phyloP scores from a whole-genome alignment of 768 basidiomycete genomes.

The Paxillus involutus region DNA sequence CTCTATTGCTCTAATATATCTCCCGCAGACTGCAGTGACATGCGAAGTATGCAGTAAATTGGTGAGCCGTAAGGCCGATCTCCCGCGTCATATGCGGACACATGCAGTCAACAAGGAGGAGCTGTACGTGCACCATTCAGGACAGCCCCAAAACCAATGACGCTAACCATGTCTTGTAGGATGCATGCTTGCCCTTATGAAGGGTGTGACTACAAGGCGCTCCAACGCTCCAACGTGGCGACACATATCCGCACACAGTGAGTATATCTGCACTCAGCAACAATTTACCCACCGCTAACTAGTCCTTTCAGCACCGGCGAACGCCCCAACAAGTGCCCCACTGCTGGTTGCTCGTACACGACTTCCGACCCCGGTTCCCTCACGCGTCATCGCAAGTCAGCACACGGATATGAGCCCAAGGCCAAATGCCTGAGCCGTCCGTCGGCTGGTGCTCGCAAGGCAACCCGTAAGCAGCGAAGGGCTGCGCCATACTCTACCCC shows the following conservation, averaged over 20 bases:
- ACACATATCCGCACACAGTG: constrained; percentile 32
- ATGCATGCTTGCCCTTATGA: constrained; percentile 21
- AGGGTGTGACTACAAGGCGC: constrained; percentile 19
- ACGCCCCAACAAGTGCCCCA: constrained; percentile 16
- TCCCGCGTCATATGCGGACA: constrained; percentile 25
- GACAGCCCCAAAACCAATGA: background rate
- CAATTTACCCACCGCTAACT: background rate
- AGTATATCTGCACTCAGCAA: constrained; percentile 7
- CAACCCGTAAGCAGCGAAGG: background rate
- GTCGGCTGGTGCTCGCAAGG: background rate
- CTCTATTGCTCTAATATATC: background rate
- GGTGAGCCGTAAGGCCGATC: constrained; percentile 25
- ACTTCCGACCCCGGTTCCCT: constrained; percentile 22
- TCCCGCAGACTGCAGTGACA: background rate
- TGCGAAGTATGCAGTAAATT: constrained; percentile 16
- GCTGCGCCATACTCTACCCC: constrained; percentile 4
- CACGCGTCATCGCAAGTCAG: constrained; percentile 18
- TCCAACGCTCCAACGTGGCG: constrained; percentile 28
- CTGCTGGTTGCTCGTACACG: constrained; percentile 10
- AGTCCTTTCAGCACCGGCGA: constrained; percentile 6
- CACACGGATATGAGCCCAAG: constrained; percentile 20
- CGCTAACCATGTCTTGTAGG: constrained; percentile 14
- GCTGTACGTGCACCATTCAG: constrained; percentile 14
- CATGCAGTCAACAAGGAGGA: constrained; percentile 24
- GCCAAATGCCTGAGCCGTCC: background rate